Conservation (phyloP, 1,139 yeast genomes). For the Suhomyces chickasaworum region DNA sequence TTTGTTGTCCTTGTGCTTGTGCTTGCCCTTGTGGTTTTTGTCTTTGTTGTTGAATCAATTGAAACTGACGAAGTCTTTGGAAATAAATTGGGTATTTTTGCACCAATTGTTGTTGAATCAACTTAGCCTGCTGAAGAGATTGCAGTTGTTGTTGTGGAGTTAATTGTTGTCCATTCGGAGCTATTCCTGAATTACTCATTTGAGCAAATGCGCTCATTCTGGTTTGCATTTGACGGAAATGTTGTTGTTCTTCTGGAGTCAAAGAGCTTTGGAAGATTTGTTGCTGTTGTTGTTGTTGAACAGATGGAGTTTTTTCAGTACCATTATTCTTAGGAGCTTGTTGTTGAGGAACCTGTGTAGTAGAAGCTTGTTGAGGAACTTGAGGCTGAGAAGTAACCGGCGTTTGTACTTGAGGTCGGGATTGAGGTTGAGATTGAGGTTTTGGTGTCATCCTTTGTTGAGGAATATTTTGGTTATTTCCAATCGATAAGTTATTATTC, state of each 20-base stretch:
- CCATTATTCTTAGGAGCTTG: slow-evolving; percentile 10
- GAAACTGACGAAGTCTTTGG: slow-evolving; percentile 46
- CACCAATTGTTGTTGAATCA: slow-evolving; percentile 45
- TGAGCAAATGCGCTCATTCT: slow-evolving; percentile 45
- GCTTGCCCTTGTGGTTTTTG: slow-evolving; percentile 27
- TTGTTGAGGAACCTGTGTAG: not conserved
- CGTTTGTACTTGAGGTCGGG: slow-evolving; percentile 13
- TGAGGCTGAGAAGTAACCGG: slow-evolving; percentile 11
- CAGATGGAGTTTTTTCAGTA: slow-evolving; percentile 19
- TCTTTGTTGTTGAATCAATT: slow-evolving; percentile 40
- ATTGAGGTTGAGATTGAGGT: slow-evolving; percentile 13
- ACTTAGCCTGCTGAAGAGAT: slow-evolving; percentile 48
- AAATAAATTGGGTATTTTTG: slow-evolving; percentile 49
- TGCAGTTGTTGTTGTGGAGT: slow-evolving; percentile 50
- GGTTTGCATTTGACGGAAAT: slow-evolving; percentile 45
- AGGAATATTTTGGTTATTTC: slow-evolving; percentile 5
- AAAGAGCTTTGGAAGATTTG: slow-evolving; percentile 48
- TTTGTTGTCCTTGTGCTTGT: slow-evolving; percentile 15
- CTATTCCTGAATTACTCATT: slow-evolving; percentile 50
- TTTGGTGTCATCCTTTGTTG: slow-evolving; percentile 9
- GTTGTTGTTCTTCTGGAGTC: slow-evolving; percentile 47
- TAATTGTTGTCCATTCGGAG: slow-evolving; percentile 47
- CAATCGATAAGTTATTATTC: slow-evolving; percentile 2
- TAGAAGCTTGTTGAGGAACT: slow-evolving; percentile 4
- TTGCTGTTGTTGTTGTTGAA: slow-evolving; percentile 48